Evolutionary conservation across 345 rosid genomes (phyloP), one percentile per base, ranked within the genome.

Genomic region (Salix viminalis): DNA sequence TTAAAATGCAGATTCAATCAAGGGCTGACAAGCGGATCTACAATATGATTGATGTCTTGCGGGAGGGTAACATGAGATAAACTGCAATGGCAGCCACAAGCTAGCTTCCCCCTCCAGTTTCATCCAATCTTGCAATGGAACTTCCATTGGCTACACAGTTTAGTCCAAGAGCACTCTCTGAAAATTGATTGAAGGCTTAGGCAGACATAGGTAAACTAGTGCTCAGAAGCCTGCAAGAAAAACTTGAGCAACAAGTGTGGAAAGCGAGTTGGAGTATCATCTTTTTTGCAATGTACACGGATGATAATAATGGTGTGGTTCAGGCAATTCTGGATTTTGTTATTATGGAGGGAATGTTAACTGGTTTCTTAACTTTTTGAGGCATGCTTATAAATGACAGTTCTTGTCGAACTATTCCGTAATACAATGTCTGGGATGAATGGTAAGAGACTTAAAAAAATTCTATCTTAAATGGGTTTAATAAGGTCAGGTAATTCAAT

Each of bases 31-130:
- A 93, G 76, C 79, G 84, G 73, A 92, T 94, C 78, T 96, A 91
- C 82, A 83, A 86, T 67, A 92, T 93, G 98, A 90, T 96, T 28
- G 97, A 93, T 64, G 94, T 96, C 48, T 82, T 93, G 85, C 79
- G 85, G 74, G 94, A 92, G 78, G 94, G 94, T 71, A 86, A 87
- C 84, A 89, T 89, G 97, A 86, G 91, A 79, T 91, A n/a, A 79
- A 41, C 12, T 21, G 42, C 15, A 26, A 44, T 16, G n/a, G 32
- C 16, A 23, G 23, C 62, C 52, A 39, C 70, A 54, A 74, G 23
- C 30, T 67, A 7, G n/a, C 14, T 28, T 36, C 65, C 30, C 11
- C 4, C 24, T 10, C 19, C 21, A 44, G 44, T 64, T 26, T 30
- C 11, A 7, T 30, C 13, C 21, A 21, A 16, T 41, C 65, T 74